Conservation (phyloP, 2,329 filamentous ascomycete species). For the Calonectria pauciramosa region DNA sequence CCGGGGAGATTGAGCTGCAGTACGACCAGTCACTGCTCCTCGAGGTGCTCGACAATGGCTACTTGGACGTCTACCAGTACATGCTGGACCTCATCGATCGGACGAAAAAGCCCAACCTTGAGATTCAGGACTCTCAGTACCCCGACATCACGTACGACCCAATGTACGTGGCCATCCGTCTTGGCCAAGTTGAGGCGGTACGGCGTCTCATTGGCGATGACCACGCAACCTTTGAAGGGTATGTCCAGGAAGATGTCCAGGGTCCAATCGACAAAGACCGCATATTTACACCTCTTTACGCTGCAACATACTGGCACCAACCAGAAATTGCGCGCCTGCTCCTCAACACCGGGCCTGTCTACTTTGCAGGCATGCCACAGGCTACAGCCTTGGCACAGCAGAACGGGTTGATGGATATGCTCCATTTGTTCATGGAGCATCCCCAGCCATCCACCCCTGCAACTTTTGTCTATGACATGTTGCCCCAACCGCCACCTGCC, state of each 20-base stretch:
- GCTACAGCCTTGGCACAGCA: conserved; percentile 41
- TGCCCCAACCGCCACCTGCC: conserved; percentile 13
- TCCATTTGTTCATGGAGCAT: conserved; percentile 33
- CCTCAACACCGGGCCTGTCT: conserved; percentile 34
- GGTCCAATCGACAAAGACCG: conserved; percentile 18
- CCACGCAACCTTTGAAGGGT: conserved; percentile 41
- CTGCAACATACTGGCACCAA: conserved; percentile 46
- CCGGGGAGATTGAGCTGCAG: conserved; percentile 43
- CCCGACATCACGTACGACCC: conserved; percentile 47
- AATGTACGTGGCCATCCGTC: conserved; percentile 46
- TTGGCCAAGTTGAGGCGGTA: conserved; percentile 40
- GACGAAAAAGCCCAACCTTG: conserved; percentile 29
- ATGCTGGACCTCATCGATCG: conserved; percentile 45
- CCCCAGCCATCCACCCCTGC: conserved; percentile 13
- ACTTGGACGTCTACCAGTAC: conserved; percentile 45
- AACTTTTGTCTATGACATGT: conserved; percentile 26
- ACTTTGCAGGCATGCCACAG: conserved; percentile 35
- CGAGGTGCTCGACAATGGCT: conserved; percentile 42
- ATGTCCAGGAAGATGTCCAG: conserved; percentile 27
- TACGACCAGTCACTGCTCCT: conserved; percentile 40
- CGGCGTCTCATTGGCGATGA: conserved; percentile 29
- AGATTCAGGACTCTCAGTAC: conserved; percentile 29
- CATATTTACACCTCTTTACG: conserved; percentile 46
- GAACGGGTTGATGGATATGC: conserved; percentile 31
- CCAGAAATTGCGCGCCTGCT: conserved; percentile 41